phyloP scores from a whole-genome alignment of 257 asterid species.

The Solanum habrochaites region DNA sequence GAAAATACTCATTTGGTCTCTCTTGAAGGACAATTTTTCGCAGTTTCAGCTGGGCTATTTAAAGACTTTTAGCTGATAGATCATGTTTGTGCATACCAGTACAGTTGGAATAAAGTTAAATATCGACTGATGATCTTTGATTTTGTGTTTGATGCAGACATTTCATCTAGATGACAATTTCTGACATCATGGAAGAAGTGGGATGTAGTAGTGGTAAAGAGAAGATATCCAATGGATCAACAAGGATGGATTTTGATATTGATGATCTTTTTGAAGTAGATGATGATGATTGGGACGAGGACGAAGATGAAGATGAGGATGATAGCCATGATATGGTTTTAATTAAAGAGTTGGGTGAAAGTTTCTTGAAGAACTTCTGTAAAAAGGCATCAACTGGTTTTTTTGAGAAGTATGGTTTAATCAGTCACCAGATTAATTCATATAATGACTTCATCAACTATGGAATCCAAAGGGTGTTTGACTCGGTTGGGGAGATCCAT shows the following conservation, averaged over 20 bases:
- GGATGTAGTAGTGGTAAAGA: conserved; percentile 11
- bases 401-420: conserved; percentile 64
- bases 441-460: conserved; percentile 54
- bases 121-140: neutral
- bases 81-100: neutral
- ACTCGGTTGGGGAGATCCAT: conserved; percentile 64
- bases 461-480: conserved; percentile 67
- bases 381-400: conserved; percentile 60
- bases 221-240: conserved; percentile 4
- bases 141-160: neutral
- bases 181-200: conserved; percentile 1
- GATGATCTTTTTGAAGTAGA: conserved; percentile 36
- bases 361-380: conserved; percentile 36
- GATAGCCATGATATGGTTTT: conserved; percentile 19
- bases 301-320: conserved; percentile 24
- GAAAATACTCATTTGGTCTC: neutral
- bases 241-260: conserved; percentile 11
- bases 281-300: conserved; percentile 47
- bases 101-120: neutral
- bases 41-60: neutral
- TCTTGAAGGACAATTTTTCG: neutral
- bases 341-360: conserved; percentile 14
- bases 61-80: neutral
- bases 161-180: neutral
- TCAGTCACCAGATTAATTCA: conserved; percentile 81